Base-by-base conservation (phyloP, 1,284 basidiomycete species). In the Sanghuangporus baumii region DNA sequence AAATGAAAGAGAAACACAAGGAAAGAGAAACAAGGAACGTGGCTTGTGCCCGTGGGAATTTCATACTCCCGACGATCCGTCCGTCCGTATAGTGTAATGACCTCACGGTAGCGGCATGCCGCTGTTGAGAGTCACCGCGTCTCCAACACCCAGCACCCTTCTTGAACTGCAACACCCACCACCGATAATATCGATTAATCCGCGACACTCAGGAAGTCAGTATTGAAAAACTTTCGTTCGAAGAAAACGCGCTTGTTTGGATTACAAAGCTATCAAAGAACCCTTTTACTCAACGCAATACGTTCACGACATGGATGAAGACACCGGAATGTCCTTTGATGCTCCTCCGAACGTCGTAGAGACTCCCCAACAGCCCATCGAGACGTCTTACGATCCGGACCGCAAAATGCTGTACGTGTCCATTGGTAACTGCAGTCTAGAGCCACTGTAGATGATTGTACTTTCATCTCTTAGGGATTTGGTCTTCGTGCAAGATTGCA, bases 401-500 rank as follows among this genome's bases (percentile, higher is more conserved):
- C 71, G 55, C 65, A 91, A 90, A 77, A 87, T 89, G 83, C 81
- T 91, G 90, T 91, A 76, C 71, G 89, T 81, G 36, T 51, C 34
- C 61, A 40, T 47, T 62, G 46, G 51, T 62, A 55, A 55, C 38
- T 59, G 47, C 61, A 43, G 51, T 47, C 58, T 57, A 56, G 51
- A 54, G 37, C 48, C 59, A n/a, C 41, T 3, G 51, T 23, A 36
- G 40, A 57, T 58, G 46, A 50, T 65, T 65, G 43, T 12, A 63
- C 57, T 59, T 57, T 65, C 65, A 60, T 63, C 50, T 11, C 63
- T 40, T 74, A 95, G 93, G 64, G 93, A 96, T 76, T 85, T 96
- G 65, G 89, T 86, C 71, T 94, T 86, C 77, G 86, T 96, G 31
- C 91, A 96, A 73, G 94, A 96, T 75, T 95, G 93, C 74, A 96